Conservation (phyloP, 148 eudicot species). For the Rhododendron molle region DNA sequence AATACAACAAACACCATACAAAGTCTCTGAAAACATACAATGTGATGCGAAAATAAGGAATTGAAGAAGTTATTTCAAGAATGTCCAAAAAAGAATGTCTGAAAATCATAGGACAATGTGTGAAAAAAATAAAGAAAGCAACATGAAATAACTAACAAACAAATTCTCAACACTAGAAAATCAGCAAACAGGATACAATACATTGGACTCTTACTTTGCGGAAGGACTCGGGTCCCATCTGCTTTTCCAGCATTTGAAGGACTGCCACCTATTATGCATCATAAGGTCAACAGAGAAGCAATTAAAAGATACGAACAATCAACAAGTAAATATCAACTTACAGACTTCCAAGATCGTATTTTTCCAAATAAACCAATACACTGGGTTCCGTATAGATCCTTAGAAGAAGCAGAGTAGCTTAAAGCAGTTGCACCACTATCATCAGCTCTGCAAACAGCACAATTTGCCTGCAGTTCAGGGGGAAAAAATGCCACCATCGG, state of each 20-base stretch:
- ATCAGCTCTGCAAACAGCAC: constrained; percentile 91
- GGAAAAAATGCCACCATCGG: neutral
- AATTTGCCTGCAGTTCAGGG: constrained; percentile 58
- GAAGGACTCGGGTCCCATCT: constrained; percentile 98
- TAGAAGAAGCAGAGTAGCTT: constrained; percentile 63
- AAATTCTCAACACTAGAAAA: neutral
- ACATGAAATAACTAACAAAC: neutral
- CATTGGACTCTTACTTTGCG: constrained; percentile 58
- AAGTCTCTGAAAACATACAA: neutral
- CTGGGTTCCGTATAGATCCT: constrained; percentile 88
- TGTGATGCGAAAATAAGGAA: neutral
- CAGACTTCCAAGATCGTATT: constrained; percentile 96
- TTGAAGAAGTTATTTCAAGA: neutral
- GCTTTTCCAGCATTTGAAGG: constrained; percentile 98
- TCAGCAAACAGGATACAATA: neutral
- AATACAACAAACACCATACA: neutral
- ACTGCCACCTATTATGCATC: constrained; percentile 60
- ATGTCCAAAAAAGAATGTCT: neutral
- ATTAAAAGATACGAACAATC: constrained; percentile 7
- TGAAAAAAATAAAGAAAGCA: neutral
- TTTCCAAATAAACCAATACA: constrained; percentile 88
- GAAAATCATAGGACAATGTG: neutral
- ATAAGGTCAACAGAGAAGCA: constrained; percentile 3
- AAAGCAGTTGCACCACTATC: constrained; percentile 86
- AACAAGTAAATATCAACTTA: constrained; percentile 36